Conservation (phyloP, 2,329 filamentous ascomycete species). For the Xylariomycetidae sp. region DNA sequence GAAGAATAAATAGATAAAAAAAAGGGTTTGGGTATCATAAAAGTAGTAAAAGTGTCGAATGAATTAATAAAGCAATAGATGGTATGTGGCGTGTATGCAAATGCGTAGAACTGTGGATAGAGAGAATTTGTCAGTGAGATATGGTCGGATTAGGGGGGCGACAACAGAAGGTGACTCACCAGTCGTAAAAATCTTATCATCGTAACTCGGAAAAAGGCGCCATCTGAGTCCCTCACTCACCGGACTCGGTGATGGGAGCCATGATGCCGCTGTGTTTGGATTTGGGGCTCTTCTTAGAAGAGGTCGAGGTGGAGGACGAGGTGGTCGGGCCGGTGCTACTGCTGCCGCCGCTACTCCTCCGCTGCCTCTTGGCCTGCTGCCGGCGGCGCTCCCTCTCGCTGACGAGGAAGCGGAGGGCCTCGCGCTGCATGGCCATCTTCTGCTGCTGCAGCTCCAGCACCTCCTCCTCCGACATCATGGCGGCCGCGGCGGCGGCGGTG, state of each 20-base stretch:
- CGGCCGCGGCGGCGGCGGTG: constrained; percentile 34
- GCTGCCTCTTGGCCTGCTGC: constrained; percentile 24
- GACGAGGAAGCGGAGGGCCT: constrained; percentile 46
- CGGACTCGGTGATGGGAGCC: constrained; percentile 50
- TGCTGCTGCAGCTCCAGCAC: constrained; percentile 46
- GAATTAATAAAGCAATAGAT: too few relatives aligned
- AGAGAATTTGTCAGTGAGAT: too few relatives aligned
- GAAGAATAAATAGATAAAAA: neutral
- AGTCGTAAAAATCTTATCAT: constrained; percentile 24
- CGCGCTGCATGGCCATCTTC: constrained; percentile 46
- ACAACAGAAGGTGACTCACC: too few relatives aligned
- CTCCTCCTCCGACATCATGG: constrained; percentile 40
- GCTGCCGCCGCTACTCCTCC: constrained; percentile 17
- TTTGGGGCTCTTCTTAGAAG: constrained; percentile 25
- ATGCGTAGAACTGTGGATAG: too few relatives aligned
- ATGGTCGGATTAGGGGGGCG: too few relatives aligned
- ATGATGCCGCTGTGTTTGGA: constrained; percentile 48
- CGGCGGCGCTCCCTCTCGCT: constrained; percentile 52
- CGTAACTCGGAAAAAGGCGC: constrained; percentile 16
- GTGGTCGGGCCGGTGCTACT: too few relatives aligned
- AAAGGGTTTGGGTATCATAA: neutral
- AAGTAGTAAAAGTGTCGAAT: too few relatives aligned
- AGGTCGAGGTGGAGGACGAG: constrained; percentile 16
- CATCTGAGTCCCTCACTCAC: constrained; percentile 30
- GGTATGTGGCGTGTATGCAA: too few relatives aligned